Conservation (phyloP, 257 asterid species). For the Scutellaria minor region DNA sequence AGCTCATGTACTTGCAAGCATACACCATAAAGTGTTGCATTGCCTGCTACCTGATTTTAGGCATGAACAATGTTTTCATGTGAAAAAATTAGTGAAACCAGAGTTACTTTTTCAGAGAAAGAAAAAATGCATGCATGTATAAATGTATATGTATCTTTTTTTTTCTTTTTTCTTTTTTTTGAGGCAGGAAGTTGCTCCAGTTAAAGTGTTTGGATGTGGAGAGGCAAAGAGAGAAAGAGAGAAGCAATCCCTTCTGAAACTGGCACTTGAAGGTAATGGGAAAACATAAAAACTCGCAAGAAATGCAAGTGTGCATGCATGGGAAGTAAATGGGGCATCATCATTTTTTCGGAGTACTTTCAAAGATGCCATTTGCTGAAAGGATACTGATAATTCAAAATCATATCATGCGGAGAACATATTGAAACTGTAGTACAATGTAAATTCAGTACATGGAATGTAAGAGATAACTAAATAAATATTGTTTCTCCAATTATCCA, state of each 20-base stretch:
- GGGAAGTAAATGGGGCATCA: neutral
- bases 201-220: too few relatives aligned
- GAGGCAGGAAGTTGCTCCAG: too few relatives aligned
- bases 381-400: neutral
- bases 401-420: neutral
- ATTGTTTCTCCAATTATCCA: neutral
- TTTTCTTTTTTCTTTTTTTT: too few relatives aligned
- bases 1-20: slow-evolving; percentile 86
- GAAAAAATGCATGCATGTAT: too few relatives aligned
- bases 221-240: too few relatives aligned
- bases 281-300: too few relatives aligned
- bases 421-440: neutral
- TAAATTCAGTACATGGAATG: neutral
- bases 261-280: too few relatives aligned
- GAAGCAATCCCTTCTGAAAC: too few relatives aligned
- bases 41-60: slow-evolving; percentile 79
- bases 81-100: neutral
- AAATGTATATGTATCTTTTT: too few relatives aligned
- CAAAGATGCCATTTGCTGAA: too few relatives aligned
- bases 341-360: neutral
- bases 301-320: too few relatives aligned
- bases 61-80: slow-evolving; percentile 39
- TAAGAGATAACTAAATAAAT: neutral
- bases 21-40: slow-evolving; percentile 90
- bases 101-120: too few relatives aligned